These are phyloP conservation scores for Pyricularia pennisetigena DNA, from an alignment of 2,329 filamentous ascomycete species.

Conservation along the genomic window DNA sequence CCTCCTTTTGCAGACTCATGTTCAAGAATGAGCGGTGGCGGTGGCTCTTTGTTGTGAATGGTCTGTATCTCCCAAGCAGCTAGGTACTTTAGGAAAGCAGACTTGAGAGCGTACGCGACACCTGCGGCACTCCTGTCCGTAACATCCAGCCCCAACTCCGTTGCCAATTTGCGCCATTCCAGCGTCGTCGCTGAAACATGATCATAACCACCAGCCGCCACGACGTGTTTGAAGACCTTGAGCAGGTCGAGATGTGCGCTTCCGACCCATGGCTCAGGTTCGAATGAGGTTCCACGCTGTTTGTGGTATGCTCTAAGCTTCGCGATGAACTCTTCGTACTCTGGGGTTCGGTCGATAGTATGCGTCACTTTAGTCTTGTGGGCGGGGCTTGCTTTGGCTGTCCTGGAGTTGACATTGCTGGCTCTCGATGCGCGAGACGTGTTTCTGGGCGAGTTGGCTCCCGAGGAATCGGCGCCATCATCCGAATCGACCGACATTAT, in stretches of 20 bases:
- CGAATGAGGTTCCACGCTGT: constrained; percentile 69
- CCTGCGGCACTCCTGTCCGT: constrained; percentile 67
- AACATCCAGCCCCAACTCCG: constrained; percentile 55
- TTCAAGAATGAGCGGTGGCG: constrained; percentile 81
- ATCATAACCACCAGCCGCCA: constrained; percentile 75
- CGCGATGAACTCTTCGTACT: constrained; percentile 72
- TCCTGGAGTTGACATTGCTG: constrained; percentile 1
- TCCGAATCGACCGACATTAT: constrained; percentile 3
- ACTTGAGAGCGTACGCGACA: constrained; percentile 79
- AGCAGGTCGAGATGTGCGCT: constrained; percentile 57
- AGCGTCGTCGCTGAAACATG: constrained; percentile 75
- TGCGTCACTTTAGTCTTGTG: constrained; percentile 12
- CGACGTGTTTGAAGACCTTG: constrained; percentile 69
- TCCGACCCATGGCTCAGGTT: constrained; percentile 73
- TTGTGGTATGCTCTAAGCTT: constrained; percentile 65
- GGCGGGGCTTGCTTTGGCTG: not conserved
- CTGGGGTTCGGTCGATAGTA: constrained; percentile 49
- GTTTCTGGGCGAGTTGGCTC: constrained; percentile 2
- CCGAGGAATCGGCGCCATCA: constrained; percentile 2
- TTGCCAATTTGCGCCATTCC: constrained; percentile 72
- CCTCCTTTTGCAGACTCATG: constrained; percentile 80
- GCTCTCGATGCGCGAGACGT: constrained; percentile 1
- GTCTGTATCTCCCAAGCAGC: constrained; percentile 79
- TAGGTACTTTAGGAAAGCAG: constrained; percentile 82
- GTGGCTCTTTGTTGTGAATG: constrained; percentile 69